These are phyloP conservation scores for Russula olivacea DNA, from an alignment of 768 basidiomycete species.

Conservation along the genomic window DNA sequence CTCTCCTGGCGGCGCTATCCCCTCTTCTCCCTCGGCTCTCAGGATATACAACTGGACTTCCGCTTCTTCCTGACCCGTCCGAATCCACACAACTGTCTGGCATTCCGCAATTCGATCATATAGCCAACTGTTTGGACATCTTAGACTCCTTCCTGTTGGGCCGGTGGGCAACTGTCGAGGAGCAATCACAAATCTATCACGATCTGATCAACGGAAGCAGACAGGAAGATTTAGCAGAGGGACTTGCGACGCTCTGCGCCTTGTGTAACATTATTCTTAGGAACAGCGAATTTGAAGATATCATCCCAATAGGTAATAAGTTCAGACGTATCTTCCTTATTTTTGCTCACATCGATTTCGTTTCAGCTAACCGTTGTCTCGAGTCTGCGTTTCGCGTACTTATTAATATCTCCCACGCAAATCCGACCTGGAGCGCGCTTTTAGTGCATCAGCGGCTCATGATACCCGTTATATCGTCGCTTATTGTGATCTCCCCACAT, in stretches of 20 bases:
- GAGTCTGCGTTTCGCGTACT: conserved; percentile 59
- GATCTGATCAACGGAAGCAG: conserved; percentile 34
- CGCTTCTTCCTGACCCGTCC: conserved; percentile 33
- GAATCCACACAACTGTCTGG: conserved; percentile 22
- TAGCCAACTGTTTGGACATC: conserved; percentile 52
- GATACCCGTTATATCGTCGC: conserved; percentile 43
- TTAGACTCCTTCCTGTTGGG: conserved; percentile 59
- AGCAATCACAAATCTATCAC: conserved; percentile 24
- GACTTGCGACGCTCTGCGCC: conserved; percentile 48
- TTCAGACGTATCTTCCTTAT: not conserved
- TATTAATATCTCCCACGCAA: conserved; percentile 63
- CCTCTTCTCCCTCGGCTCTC: conserved; percentile 37
- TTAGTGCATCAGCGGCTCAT: conserved; percentile 44
- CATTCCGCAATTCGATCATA: conserved; percentile 39
- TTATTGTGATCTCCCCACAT: conserved; percentile 40
- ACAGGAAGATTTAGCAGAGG: conserved; percentile 42
- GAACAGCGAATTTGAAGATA: conserved; percentile 25
- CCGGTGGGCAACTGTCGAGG: conserved; percentile 41
- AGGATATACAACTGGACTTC: conserved; percentile 39
- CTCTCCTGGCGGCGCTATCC: conserved; percentile 36
- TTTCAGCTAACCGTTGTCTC: conserved; percentile 42
- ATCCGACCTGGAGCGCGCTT: conserved; percentile 48
- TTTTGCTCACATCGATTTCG: conserved; percentile 11
- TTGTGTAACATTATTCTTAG: conserved; percentile 39
- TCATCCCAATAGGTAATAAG: conserved; percentile 13